phyloP scores from a whole-genome alignment of 2,329 filamentous ascomycete genomes.

The Colletotrichum neosansevieriae region DNA sequence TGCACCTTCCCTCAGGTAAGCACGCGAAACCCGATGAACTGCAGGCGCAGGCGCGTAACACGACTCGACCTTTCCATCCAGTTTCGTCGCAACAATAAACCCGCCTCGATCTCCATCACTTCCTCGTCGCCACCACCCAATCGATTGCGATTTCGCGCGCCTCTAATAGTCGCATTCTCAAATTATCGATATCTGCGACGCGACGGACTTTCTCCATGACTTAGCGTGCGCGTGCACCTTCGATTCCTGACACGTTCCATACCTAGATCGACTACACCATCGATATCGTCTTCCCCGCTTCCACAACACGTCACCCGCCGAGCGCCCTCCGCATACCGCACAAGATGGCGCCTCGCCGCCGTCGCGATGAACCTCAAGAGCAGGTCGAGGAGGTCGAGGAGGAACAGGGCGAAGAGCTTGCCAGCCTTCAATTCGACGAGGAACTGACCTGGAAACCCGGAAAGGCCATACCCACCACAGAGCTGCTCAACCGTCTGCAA shows the following conservation, averaged over 20 bases:
- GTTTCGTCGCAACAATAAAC: slow-evolving; percentile 38
- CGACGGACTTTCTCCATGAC: slow-evolving; percentile 30
- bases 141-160: slow-evolving; percentile 18
- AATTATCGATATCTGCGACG: slow-evolving; percentile 14
- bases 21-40: slow-evolving; percentile 40
- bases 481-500: slow-evolving; percentile 85
- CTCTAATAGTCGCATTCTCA: background rate
- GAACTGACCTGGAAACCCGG: slow-evolving; percentile 92
- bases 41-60: slow-evolving; percentile 39
- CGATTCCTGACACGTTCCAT: slow-evolving; percentile 36
- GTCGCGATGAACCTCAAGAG: slow-evolving; percentile 38
- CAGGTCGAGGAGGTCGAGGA: slow-evolving; percentile 41
- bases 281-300: slow-evolving; percentile 38
- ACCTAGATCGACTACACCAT: slow-evolving; percentile 29
- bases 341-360: slow-evolving; percentile 39
- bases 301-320: slow-evolving; percentile 35
- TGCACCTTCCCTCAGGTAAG: slow-evolving; percentile 37
- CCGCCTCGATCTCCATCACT: slow-evolving; percentile 18
- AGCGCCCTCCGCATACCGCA: slow-evolving; percentile 23
- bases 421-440: slow-evolving; percentile 81
- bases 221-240: slow-evolving; percentile 29
- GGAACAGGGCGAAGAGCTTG: slow-evolving; percentile 44
- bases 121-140: slow-evolving; percentile 35
- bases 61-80: slow-evolving; percentile 36
- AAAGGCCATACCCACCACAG: slow-evolving; percentile 85